These are phyloP conservation scores for Notholithocarpus densiflorus DNA, from an alignment of 306 rosid species.

Conservation along the genomic window DNA sequence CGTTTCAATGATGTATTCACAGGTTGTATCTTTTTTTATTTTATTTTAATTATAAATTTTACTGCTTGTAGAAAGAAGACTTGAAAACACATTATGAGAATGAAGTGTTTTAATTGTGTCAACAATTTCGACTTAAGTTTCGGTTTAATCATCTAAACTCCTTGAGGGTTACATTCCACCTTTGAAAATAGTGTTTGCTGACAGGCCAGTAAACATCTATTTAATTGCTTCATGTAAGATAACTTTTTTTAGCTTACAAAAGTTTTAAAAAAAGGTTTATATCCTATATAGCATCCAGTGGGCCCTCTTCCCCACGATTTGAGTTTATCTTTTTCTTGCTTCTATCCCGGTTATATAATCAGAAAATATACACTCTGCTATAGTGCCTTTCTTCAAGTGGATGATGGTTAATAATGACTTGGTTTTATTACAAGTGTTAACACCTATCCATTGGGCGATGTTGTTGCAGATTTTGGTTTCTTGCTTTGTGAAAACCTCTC, in stretches of 20 bases:
- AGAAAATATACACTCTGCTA: conserved; percentile 5
- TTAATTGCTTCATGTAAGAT: too few relatives aligned
- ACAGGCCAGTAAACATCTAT: not conserved
- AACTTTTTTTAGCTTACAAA: not conserved
- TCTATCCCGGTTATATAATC: not conserved
- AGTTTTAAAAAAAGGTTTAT: not conserved
- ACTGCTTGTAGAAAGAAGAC: not conserved
- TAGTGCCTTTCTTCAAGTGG: not conserved
- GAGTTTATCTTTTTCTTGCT: not conserved
- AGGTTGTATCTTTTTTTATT: too few relatives aligned
- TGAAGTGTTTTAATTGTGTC: not conserved
- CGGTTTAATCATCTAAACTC: not conserved
- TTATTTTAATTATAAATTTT: too few relatives aligned
- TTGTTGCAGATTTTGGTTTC: conserved; percentile 81
- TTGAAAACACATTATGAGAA: not conserved
- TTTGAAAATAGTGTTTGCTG: not conserved
- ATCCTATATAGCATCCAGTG: not conserved
- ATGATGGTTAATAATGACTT: not conserved
- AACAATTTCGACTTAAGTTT: not conserved
- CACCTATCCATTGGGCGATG: not conserved
- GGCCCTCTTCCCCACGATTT: not conserved
- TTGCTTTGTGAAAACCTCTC: conserved; percentile 97
- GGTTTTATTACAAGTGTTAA: not conserved
- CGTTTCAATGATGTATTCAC: not conserved
- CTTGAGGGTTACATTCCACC: not conserved